These are phyloP conservation scores for Didymella arachidicola DNA, from an alignment of 2,329 filamentous ascomycete species.

Conservation along the genomic window DNA sequence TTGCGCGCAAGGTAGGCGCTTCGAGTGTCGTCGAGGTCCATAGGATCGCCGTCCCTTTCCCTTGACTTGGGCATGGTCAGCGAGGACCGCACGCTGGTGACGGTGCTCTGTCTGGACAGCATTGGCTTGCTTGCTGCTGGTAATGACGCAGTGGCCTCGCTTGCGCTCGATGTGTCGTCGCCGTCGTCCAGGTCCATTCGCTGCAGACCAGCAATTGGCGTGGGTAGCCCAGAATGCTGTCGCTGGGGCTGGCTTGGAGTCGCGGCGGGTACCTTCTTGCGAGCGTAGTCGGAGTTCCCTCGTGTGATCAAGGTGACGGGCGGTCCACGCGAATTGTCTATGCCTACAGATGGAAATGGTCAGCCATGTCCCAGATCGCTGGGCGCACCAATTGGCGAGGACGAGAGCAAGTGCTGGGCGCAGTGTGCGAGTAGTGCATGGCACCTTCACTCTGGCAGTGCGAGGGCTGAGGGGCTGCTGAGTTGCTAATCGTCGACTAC, in stretches of 20 bases:
- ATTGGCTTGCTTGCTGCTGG: conserved; percentile 26
- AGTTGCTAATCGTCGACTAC: conserved; percentile 4
- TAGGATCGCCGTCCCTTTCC: conserved; percentile 37
- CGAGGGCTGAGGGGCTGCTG: neutral
- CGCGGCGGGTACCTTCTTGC: conserved; percentile 36
- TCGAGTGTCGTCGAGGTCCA: conserved; percentile 40
- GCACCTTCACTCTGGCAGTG: conserved; percentile 1
- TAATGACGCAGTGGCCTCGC: conserved; percentile 22
- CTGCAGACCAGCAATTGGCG: conserved; percentile 18
- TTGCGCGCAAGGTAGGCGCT: conserved; percentile 25
- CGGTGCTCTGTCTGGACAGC: conserved; percentile 33
- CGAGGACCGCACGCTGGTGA: conserved; percentile 28
- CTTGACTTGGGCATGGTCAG: conserved; percentile 41
- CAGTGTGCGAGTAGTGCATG: conserved; percentile 2
- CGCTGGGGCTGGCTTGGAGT: conserved; percentile 10
- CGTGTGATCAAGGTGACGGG: conserved; percentile 61
- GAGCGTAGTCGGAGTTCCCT: conserved; percentile 44
- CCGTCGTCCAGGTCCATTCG: conserved; percentile 33
- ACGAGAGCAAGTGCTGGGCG: neutral
- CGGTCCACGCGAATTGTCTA: conserved; percentile 60
- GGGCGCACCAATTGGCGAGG: conserved; percentile 4
- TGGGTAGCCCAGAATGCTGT: conserved; percentile 17
- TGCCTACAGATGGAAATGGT: conserved; percentile 36
- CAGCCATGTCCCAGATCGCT: conserved; percentile 12
- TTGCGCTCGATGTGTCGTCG: conserved; percentile 29